phyloP scores from a whole-genome alignment of 805 yeast genomes.

The Groenewaldozyma tartarivorans region DNA sequence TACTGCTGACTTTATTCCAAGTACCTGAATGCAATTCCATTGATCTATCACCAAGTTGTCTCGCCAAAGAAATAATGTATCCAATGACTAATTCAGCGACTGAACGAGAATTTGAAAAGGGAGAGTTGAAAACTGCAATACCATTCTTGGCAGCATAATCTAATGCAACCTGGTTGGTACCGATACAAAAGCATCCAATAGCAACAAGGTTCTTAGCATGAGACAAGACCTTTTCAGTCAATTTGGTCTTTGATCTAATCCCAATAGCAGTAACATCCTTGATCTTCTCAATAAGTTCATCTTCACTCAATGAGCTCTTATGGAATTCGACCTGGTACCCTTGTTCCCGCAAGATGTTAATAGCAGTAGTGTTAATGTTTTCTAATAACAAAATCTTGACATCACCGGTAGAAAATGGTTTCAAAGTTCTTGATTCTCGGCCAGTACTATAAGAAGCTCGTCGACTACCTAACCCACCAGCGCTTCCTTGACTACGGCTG shows the following conservation, averaged over 20 bases:
- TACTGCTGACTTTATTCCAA: conserved; percentile 93
- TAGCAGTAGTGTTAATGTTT: conserved; percentile 89
- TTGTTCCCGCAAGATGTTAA: conserved; percentile 72
- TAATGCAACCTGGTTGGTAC: conserved; percentile 95
- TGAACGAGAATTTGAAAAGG: conserved; percentile 95
- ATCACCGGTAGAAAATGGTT: conserved; percentile 94
- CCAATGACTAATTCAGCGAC: conserved; percentile 97
- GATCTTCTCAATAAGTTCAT: conserved; percentile 88
- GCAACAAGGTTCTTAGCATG: conserved; percentile 85
- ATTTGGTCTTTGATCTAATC: conserved; percentile 91
- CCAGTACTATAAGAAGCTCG: conserved; percentile 11
- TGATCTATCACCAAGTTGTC: conserved; percentile 95
- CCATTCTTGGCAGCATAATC: conserved; percentile 87
- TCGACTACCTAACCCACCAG: conserved; percentile 7
- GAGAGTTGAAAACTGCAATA: conserved; percentile 95
- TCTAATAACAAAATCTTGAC: conserved; percentile 84
- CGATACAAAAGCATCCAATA: conserved; percentile 97
- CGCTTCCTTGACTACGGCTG: conserved; percentile 3
- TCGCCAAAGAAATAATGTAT: conserved; percentile 85
- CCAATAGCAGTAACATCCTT: conserved; percentile 93
- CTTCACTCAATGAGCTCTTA: conserved; percentile 84
- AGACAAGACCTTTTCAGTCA: conserved; percentile 66
- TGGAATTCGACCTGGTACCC: conserved; percentile 96
- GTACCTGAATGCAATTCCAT: conserved; percentile 92
- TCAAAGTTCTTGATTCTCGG: conserved; percentile 43